Conservation (phyloP, 192 early-diverging fungal species). For the Coemansia sp. region DNA sequence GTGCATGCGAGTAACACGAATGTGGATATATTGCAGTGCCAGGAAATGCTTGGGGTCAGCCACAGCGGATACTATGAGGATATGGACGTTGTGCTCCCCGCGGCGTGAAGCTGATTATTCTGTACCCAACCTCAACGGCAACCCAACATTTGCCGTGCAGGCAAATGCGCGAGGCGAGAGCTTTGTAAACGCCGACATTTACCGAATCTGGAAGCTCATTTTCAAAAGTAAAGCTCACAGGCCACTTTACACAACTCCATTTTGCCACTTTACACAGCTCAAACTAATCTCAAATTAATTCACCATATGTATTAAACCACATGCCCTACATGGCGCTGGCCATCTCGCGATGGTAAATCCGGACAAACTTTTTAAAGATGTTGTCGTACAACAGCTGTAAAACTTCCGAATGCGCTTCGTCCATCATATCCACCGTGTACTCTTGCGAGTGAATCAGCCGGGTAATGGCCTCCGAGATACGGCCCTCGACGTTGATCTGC, state of each 20-base stretch:
- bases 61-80: conserved; percentile 77
- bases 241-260: too few species aligned
- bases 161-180: conserved; percentile 65
- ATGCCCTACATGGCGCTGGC: conserved; percentile 32
- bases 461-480: conserved; percentile 50
- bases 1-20: conserved; percentile 62
- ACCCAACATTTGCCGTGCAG: conserved; percentile 63
- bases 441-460: conserved; percentile 48
- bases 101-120: conserved; percentile 63
- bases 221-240: too few species aligned
- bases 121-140: conserved; percentile 2
- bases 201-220: conserved; percentile 47
- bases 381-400: conserved; percentile 59
- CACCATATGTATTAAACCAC: background rate
- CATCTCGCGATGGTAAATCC: conserved; percentile 55
- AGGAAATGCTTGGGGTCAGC: conserved; percentile 66
- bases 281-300: too few species aligned
- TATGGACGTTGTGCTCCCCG: conserved; percentile 61
- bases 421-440: conserved; percentile 59
- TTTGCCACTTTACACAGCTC: too few species aligned
- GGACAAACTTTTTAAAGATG: conserved; percentile 57
- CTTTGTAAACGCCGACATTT: conserved; percentile 60
- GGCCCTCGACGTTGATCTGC: conserved; percentile 54
- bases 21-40: conserved; percentile 60
- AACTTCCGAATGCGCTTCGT: conserved; percentile 56